phyloP scores from a whole-genome alignment of 169 alveolate genomes.

The Eimeria zaria region DNA sequence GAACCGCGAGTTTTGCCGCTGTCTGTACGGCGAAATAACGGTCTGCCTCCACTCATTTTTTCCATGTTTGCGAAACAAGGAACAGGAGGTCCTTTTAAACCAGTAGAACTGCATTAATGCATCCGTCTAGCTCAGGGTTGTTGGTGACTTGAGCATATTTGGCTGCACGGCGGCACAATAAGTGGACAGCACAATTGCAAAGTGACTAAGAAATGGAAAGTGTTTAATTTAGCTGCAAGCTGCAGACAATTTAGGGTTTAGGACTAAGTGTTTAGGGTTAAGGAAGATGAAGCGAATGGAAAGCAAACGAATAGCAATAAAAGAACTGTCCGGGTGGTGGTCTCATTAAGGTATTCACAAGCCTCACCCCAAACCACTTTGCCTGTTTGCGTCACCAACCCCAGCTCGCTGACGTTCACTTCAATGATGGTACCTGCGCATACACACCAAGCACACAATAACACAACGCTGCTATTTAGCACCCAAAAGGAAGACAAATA shows the following conservation, averaged over 20 bases:
- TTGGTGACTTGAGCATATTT: conserved; percentile 99
- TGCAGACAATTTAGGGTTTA: not conserved
- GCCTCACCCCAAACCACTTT: conserved; percentile 99
- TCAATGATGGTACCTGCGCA: conserved; percentile 97
- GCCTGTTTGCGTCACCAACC: conserved; percentile 99
- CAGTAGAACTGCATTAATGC: conserved; percentile 99
- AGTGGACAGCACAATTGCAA: not conserved
- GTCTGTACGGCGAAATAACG: not conserved
- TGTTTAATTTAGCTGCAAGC: not conserved
- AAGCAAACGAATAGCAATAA: not conserved
- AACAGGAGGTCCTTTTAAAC: conserved; percentile 89
- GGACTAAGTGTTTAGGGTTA: too few species aligned
- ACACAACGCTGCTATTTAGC: not conserved
- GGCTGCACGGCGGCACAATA: conserved; percentile 76
- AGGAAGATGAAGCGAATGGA: not conserved
- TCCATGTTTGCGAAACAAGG: not conserved
- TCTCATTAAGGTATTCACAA: too few species aligned
- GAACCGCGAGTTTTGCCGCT: not conserved
- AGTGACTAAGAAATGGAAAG: not conserved
- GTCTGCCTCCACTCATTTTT: not conserved
- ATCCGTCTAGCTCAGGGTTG: conserved; percentile 99
- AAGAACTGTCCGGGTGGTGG: too few species aligned
- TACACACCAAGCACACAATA: conserved; percentile 7
- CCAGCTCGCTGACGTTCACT: conserved; percentile 99
- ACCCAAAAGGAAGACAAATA: not conserved